Evolutionary conservation across 2,329 filamentous ascomycete genomes (phyloP), one percentile per base, ranked within the genome.

Genomic region (Arthrobotrys conoides): DNA sequence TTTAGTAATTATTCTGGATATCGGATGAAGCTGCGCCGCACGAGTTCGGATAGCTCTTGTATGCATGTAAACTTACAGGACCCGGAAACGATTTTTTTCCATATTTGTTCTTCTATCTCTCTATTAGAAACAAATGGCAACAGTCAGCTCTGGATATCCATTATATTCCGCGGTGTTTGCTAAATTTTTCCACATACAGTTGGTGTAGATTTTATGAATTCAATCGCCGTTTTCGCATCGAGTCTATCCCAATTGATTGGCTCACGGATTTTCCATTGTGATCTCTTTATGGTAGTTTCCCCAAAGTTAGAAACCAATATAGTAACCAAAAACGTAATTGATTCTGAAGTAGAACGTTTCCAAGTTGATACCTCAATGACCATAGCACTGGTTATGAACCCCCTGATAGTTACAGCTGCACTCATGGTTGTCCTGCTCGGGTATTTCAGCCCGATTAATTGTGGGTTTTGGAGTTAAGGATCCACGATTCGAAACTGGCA

Each of bases 171-270:
- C 5, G 12, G 12, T 41, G 16, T 51, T 20, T 33, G 27, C 27
- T 18, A 9, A 18, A 33, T 18, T 20, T 36, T 30, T 49, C 12
- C 16, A 49, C 71, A 22, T 69, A 69, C 71, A n/a, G 24, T 20
- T 24, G 72, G 72, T 14, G 22, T 18, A 18, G 57, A 70, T 36
- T 71, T 70, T 16, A 76, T 76, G 64, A 76, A 76, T 2, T 71
- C 57, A n/a, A 48, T 53, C 5, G 72, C 72, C 36, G 18, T 20
- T 8, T 66, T 41, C 8, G 44, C 18, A 16, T 33, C 30, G 27
- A 76, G 36, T 12, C n/a, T 38, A 33, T 76, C 72, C 72, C 72
- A 76, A 18, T 70, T 71, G 24, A 76, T 70, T n/a, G 72, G 72
- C 4, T 57, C 30, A 20, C 66, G 46, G 12, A 76, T 70, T 70